These are phyloP conservation scores for Beverwykella pulmonaria DNA, from an alignment of 495 filamentous ascomycete genomes.

Conservation along the genomic window DNA sequence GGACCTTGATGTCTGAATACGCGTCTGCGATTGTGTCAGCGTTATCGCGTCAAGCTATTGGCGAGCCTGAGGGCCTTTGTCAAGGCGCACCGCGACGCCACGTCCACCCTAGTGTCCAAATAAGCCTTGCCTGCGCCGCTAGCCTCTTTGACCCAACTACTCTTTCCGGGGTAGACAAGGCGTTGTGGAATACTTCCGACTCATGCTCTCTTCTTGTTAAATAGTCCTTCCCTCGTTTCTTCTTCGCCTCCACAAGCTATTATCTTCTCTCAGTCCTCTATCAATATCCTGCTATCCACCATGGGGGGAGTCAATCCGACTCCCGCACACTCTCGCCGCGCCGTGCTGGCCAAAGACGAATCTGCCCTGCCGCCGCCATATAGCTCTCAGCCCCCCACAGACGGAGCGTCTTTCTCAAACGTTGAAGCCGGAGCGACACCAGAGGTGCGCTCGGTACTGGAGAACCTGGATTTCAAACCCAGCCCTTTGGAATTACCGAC, in stretches of 20 bases:
- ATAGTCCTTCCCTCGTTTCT: background rate
- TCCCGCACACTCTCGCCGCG: background rate
- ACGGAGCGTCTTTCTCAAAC: slow-evolving; percentile 4
- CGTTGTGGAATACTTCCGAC: background rate
- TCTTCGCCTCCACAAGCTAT: background rate
- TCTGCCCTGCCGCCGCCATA: slow-evolving; percentile 8
- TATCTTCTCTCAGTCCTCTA: background rate
- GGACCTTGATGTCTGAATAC: too few species aligned
- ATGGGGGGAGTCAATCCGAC: background rate
- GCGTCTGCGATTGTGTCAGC: too few species aligned
- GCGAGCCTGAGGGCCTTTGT: too few species aligned
- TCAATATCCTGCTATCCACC: background rate
- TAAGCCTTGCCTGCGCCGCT: too few species aligned
- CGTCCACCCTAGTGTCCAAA: too few species aligned
- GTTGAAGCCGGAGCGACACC: background rate
- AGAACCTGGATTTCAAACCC: slow-evolving; percentile 23
- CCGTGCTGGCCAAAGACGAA: background rate
- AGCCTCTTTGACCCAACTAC: too few species aligned
- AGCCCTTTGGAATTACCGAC: slow-evolving; percentile 27
- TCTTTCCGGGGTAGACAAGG: background rate
- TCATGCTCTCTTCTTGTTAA: background rate
- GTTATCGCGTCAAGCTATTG: too few species aligned
- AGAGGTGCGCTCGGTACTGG: background rate
- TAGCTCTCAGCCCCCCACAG: background rate
- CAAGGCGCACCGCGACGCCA: too few species aligned